Evolutionary conservation across 192 early-diverging fungal genomes (phyloP).

Genomic region (Coemansia aciculifera): DNA sequence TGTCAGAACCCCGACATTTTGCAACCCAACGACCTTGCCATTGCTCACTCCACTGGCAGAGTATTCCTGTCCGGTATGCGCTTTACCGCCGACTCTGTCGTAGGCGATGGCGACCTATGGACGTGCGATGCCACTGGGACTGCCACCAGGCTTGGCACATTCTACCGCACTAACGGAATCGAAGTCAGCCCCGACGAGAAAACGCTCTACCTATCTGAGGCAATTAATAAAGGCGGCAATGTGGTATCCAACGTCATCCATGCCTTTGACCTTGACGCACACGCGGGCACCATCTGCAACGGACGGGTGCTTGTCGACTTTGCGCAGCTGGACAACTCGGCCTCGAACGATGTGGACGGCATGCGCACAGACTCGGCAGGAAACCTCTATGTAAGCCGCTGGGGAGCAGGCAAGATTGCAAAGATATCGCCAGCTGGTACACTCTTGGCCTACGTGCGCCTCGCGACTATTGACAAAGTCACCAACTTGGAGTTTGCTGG

Average conservation of each 20-base stretch:
- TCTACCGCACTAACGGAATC: constrained; percentile 61
- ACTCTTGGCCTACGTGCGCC: constrained; percentile 34
- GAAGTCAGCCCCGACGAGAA: constrained; percentile 59
- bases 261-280: constrained; percentile 50
- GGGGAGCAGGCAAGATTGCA: constrained; percentile 54
- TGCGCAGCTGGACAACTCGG: constrained; percentile 46
- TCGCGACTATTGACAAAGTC: constrained; percentile 25
- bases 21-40: constrained; percentile 58
- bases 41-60: constrained; percentile 36
- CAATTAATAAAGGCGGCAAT: constrained; percentile 36
- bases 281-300: constrained; percentile 25
- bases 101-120: constrained; percentile 58
- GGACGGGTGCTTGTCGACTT: constrained; percentile 53
- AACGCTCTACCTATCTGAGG: constrained; percentile 60
- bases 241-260: constrained; percentile 54
- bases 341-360: constrained; percentile 56
- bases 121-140: constrained; percentile 45
- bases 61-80: constrained; percentile 52
- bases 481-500: constrained; percentile 60
- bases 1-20: constrained; percentile 38
- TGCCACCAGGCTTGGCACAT: constrained; percentile 33
- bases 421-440: constrained; percentile 48
- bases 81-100: constrained; percentile 34
- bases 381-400: constrained; percentile 60
- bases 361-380: constrained; percentile 57